Conservation (phyloP, 192 early-diverging fungal species). For the Coemansia sp. region DNA sequence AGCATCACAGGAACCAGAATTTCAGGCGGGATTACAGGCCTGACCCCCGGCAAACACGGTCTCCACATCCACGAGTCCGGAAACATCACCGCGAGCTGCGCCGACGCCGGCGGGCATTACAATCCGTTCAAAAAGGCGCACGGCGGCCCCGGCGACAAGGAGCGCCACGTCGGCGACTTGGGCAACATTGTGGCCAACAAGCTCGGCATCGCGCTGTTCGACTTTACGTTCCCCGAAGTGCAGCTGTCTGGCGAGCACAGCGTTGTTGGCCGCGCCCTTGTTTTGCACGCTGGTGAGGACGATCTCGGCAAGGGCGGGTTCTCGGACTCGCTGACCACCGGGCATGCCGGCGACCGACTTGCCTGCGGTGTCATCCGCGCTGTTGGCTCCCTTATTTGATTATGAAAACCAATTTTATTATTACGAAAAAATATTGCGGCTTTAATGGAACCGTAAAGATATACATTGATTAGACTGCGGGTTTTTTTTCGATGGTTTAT, state of each 20-base stretch:
- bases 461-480: no score
- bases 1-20: no score
- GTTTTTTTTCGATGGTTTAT: no score
- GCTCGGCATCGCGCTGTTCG: conserved; percentile 58
- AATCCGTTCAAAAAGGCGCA: conserved; percentile 77
- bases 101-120: conserved; percentile 80
- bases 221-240: conserved; percentile 60
- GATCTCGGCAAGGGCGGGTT: conserved; percentile 79
- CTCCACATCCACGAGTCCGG: conserved; percentile 85
- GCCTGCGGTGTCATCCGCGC: conserved; percentile 93
- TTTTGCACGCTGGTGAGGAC: conserved; percentile 81
- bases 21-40: conserved; percentile 64
- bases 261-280: conserved; percentile 79
- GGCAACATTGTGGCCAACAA: conserved; percentile 71
- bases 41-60: conserved; percentile 73
- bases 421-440: no score
- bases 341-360: conserved; percentile 82
- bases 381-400: no score
- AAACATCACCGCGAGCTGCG: conserved; percentile 73
- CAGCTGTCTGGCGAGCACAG: conserved; percentile 69
- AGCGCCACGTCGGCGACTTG: conserved; percentile 87
- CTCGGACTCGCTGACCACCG: conserved; percentile 70
- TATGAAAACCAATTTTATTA: no score
- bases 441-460: no score
- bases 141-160: conserved; percentile 66